Evolutionary conservation across 208 protist genomes (phyloP), one percentile per base, ranked within the genome.

Genomic region (Leishmania aethiopica): DNA sequence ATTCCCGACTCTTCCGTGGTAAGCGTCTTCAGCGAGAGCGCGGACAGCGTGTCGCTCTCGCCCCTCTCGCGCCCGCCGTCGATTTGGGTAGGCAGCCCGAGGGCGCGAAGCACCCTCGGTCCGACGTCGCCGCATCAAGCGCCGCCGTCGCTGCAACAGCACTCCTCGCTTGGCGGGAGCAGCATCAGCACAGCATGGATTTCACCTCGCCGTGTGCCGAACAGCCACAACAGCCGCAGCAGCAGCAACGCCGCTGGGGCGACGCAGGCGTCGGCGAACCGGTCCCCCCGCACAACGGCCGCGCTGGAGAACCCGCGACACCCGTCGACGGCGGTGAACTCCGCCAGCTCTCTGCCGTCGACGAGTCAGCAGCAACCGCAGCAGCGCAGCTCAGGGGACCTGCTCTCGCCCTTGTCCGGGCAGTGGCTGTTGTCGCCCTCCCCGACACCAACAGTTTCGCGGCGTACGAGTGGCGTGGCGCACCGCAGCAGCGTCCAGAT

Each of bases 31-130:
- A 77, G 66, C 11, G 67, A 81, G 19, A 91, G 87, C 64, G 13
- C 83, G 19, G 75, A 78, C 57, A 90, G 86, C 40, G 74, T 90
- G 37, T 83, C 80, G 25, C 78, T 92, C 8, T 90, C 87, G 1
- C 89, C 89, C 5, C 84, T 89, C 55, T 92, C 89, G 6, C 84
- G 83, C n/a, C 83, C 86, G 55, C 71, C 86, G 59, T 90, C 89
- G 19, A 80, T 55, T 11, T 82, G 70, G 73, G 74, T 69, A 15
- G 74, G 78, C 0, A 79, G 62, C 42, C 78, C 83, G 2, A 79
- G 62, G 83, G 70, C 75, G 15, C 73, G 71, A 45, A 79, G 83
- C 40, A 67, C 37, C 32, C 66, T 70, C 22, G 67, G 57, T 1
- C 62, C 45, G 19, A 17, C 22, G 3, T 67, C 67, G 1, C 78